A percentile compares a stretch with the other conserved stretches of the same genome.
These are phyloP conservation scores for Carex sylvatica DNA, from an alignment of 202 grass and related monocot species.

Conservation along the genomic window DNA sequence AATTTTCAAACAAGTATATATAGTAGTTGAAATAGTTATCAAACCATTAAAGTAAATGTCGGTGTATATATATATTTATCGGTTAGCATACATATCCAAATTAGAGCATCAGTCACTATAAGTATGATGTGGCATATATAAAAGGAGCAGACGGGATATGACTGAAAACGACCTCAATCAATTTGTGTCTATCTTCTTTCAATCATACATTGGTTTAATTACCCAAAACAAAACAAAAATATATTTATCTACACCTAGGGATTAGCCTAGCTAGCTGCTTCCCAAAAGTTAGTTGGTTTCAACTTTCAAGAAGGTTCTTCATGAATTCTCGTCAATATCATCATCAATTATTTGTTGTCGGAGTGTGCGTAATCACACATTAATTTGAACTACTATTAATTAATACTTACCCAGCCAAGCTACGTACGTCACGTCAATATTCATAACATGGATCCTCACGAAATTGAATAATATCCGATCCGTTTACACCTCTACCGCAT, in stretches of 20 bases:
- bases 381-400: too few relatives aligned
- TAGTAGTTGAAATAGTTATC: not conserved
- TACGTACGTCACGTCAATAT: too few relatives aligned
- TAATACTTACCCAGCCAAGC: too few relatives aligned
- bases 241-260: not conserved
- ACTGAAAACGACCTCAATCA: not conserved
- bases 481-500: too few relatives aligned
- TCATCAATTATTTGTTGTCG: not conserved
- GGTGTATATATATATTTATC: not conserved
- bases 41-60: not conserved
- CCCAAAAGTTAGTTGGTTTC: too few relatives aligned
- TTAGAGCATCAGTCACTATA: not conserved
- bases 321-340: not conserved
- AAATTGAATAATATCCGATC: too few relatives aligned
- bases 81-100: not conserved
- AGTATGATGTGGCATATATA: not conserved
- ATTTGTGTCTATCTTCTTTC: slow-evolving; percentile 9
- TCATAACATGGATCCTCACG: too few relatives aligned
- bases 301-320: not conserved
- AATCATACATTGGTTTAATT: not conserved
- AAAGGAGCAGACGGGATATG: not conserved
- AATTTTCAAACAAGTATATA: not conserved
- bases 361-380: not conserved
- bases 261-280: too few relatives aligned
- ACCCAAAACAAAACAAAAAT: not conserved